phyloP scores from a whole-genome alignment of 2,329 filamentous ascomycete species.

The Aspergillus ustus region DNA sequence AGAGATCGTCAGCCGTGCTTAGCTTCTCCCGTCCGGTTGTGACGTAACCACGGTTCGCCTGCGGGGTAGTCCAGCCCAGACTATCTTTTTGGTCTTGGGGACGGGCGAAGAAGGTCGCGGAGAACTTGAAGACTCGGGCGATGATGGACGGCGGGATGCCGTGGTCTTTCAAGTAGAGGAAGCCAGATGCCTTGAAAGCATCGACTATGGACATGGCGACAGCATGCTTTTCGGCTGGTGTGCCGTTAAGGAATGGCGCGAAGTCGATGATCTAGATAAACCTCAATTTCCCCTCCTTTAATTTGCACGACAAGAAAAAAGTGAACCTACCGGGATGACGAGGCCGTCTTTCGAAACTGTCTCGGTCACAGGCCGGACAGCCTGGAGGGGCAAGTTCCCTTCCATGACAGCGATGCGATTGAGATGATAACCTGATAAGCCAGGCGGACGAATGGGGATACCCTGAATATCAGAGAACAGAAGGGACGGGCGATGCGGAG shows the following conservation, averaged over 20 bases:
- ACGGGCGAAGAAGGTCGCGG: constrained; percentile 72
- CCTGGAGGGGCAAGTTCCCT: constrained; percentile 25
- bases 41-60: constrained; percentile 76
- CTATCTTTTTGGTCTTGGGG: constrained; percentile 65
- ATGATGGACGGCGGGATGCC: constrained; percentile 67
- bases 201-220: constrained; percentile 74
- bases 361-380: constrained; percentile 31
- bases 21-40: constrained; percentile 74
- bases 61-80: constrained; percentile 72
- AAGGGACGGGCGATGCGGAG: not conserved
- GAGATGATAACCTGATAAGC: not conserved
- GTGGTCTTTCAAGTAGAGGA: constrained; percentile 85
- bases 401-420: constrained; percentile 16
- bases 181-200: constrained; percentile 84
- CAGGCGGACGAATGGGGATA: not conserved
- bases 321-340: constrained; percentile 45
- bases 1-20: constrained; percentile 58
- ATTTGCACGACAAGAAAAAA: not conserved
- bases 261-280: constrained; percentile 74
- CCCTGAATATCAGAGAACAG: not conserved
- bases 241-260: constrained; percentile 69
- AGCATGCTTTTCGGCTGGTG: constrained; percentile 61
- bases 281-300: not conserved
- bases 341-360: constrained; percentile 51
- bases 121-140: constrained; percentile 66